Base-by-base conservation (phyloP, 805 yeast species). In the Priceomyces haplophilus region DNA sequence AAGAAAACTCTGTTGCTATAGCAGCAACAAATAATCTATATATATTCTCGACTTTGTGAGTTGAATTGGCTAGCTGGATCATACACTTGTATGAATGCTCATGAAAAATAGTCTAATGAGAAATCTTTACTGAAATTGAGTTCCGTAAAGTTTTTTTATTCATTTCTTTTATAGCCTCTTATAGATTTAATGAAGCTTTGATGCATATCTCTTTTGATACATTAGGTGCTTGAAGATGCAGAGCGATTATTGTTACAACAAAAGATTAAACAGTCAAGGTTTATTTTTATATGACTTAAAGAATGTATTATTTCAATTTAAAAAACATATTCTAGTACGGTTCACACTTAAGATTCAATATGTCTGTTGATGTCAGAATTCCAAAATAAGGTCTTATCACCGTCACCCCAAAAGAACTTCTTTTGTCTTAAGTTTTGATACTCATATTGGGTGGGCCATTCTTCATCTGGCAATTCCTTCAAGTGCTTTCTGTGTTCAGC, bases 401-500 rank as follows among this genome's bases (percentile, higher is more conserved):
- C 98, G 64, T 93, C 91, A 64, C 99, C 99, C 98, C 98, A 93
- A 84, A 89, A 91, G 80, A 80, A 91, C 64, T 85, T 83, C 67
- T 81, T 83, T 63, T 67, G 64, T 81, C 98, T 88, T 57, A 89
- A 67, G 79, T 93, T 93, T 78, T 85, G 90, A 81, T 80, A 93
- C 58, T 83, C 90, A 75, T 87, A 87, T 70, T 85, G 93, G 48
- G 67, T 72, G 61, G 97, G 97, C 89, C 96, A 87, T 64, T 90
- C 95, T 56, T 84, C 91, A 65, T 90, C 97, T 25, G 88, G 66
- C 45, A 88, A 72, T 59, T 82, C 83, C 54, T 65, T 72, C 58
- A 80, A 72, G 69, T 85, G 93, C 64, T 76, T 78, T 75, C 93
- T 82, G 78, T 93, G 99, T 59, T 83, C 78, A 54, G 93, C 89